These are phyloP conservation scores for Adansonia madagascariensis DNA, from an alignment of 441 rosid species.

Conservation along the genomic window DNA sequence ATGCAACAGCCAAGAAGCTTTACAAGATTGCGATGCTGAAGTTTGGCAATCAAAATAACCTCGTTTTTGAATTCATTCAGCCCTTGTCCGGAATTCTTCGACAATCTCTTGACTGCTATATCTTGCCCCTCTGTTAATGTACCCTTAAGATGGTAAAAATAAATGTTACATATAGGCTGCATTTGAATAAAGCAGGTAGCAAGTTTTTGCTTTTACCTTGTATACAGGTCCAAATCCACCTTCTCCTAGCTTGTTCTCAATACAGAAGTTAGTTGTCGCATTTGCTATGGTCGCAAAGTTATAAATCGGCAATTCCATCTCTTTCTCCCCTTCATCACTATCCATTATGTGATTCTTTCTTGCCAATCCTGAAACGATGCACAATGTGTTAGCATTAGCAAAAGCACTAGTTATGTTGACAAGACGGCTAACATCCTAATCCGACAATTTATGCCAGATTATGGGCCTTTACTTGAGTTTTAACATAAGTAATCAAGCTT, in stretches of 20 bases:
- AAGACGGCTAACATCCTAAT: too few species aligned
- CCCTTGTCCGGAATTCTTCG: slow-evolving; percentile 54
- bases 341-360: too few species aligned
- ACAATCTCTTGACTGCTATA: slow-evolving; percentile 54
- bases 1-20: slow-evolving; percentile 50
- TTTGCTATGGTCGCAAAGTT: slow-evolving; percentile 23
- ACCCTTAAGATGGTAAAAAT: slow-evolving; percentile 26
- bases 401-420: too few species aligned
- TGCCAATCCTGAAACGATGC: too few species aligned
- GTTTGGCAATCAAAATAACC: slow-evolving; percentile 37
- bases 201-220: slow-evolving; percentile 33
- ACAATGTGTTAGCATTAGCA: too few species aligned
- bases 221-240: slow-evolving; percentile 51
- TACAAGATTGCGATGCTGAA: slow-evolving; percentile 57
- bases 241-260: slow-evolving; percentile 28
- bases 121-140: slow-evolving; percentile 36
- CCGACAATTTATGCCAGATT: too few species aligned
- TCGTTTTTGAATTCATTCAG: slow-evolving; percentile 46
- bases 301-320: slow-evolving; percentile 33
- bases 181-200: slow-evolving; percentile 19
- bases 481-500: too few species aligned
- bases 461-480: neutral
- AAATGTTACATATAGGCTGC: too few species aligned
- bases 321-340: neutral
- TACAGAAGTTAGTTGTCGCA: slow-evolving; percentile 41